These are phyloP conservation scores for Gilbertella persicaria DNA, from an alignment of 371 early-diverging fungal species.

Conservation along the genomic window DNA sequence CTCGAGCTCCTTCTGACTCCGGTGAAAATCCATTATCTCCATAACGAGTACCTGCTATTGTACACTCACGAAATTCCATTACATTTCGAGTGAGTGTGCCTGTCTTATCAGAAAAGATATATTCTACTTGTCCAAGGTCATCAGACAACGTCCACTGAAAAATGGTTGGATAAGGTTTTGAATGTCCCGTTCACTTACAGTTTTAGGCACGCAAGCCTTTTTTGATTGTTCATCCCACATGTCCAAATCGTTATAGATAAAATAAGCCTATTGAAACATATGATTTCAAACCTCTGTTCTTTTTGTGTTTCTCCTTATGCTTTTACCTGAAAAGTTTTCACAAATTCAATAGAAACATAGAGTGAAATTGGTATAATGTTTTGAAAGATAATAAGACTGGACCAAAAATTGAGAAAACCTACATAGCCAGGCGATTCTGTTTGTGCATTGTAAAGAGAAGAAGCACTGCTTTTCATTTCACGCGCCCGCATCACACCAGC, in stretches of 20 bases:
- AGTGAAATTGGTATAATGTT: constrained; percentile 97
- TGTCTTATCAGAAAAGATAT: constrained; percentile 97
- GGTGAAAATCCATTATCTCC: constrained; percentile 71
- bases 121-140: constrained; percentile 95
- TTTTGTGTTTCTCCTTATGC: constrained; percentile 10
- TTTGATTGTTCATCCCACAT: constrained; percentile 81
- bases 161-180: too few species aligned
- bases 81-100: constrained; percentile 98
- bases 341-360: constrained; percentile 93
- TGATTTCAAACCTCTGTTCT: constrained; percentile 40
- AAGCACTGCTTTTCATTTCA: constrained; percentile 32
- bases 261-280: constrained; percentile 77
- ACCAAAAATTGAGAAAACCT: constrained; percentile 65
- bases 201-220: constrained; percentile 70
- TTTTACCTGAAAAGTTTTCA: constrained; percentile 75
- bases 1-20: constrained; percentile 63
- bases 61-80: constrained; percentile 85
- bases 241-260: constrained; percentile 83
- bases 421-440: constrained; percentile 39
- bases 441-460: constrained; percentile 37
- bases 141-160: constrained; percentile 93
- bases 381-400: constrained; percentile 89
- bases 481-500: constrained; percentile 51
- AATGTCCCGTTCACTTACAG: constrained; percentile 52
- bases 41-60: constrained; percentile 81